Base-by-base conservation (phyloP, 2,329 filamentous ascomycete genomes). In the Neocucurbitaria cava region DNA sequence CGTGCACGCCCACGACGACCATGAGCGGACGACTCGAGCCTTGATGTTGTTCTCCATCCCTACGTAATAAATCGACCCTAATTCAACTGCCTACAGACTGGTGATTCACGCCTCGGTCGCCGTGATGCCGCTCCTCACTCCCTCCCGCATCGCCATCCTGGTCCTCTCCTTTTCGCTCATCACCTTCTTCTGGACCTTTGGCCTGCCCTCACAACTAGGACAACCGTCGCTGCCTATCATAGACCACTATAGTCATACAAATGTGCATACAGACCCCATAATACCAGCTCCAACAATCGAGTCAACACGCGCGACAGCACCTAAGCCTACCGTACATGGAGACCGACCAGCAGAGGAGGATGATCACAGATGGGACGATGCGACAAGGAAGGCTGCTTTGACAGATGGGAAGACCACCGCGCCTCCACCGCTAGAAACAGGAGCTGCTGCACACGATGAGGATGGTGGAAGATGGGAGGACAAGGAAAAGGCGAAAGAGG, bases 181-280 rank as follows among this genome's bases (percentile, higher is more conserved):
- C 24, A 68, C 58, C 54, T 71, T 74, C 55, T 56, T 74, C 23
- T 73, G 70, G 70, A 69, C 69, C 1, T 66, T 62, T 45, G 71
- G 68, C 23, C 55, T 69, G 17, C 67, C 71, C 6, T 49, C 53
- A 28, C 65, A 61, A 17, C 48, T 61, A 23, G 58, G 54, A 2
- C 45, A 57, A 24, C 66, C 67, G 1, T 44, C 57, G 20, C 45
- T 62, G 17, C 70, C 69, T 2, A 58, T 68, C 3, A 63, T 71
- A 44, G 53, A 63, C 28, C 65, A 71, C 24, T 64, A 66, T 41
- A 56, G 56, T 17, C 55, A 65, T 20, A 57, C 61, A 18, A 68
- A 69, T 24, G 56, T 64, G 5, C 55, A 66, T 28, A 54, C 49
- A 20, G 59, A 59, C 9, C 58, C 64, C 4, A 59, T 66, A 46